Base-by-base conservation (phyloP, 202 grass and related monocot species). In the Bolboschoenoplectus hybrid region DNA sequence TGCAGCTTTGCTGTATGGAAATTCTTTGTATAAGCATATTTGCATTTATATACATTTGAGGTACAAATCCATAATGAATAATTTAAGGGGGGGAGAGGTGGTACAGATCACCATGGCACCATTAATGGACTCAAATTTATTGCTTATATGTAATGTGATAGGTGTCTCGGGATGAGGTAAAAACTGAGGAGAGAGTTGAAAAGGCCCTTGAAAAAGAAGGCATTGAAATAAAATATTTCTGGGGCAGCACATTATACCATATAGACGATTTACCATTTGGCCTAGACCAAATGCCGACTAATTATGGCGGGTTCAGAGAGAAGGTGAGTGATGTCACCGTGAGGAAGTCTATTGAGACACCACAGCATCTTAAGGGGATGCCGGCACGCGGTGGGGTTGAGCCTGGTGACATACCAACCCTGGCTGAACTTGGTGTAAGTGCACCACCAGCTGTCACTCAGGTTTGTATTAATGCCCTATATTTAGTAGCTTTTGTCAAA, bases 191-290 rank as follows among this genome's bases (percentile, higher is more conserved):
- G 40, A 91, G 62, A 63, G 93, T 98, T 67, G 85, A 60, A 41
- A 90, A 96, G 87, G 97, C 92, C 35, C 84, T 92, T 65, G 89
- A 98, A 88, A 92, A 91, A 83, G 91, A 98, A 56, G 93, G 97
- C 32, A 66, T 96, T 39, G 87, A 98, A 74, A 85, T 98, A 49
- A 98, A 98, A 85, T 98, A 96, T 86, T 96, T 98, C 86, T 98
- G 93, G 97, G 96, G 93, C 60, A 96, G 93, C 87, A 98, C 93
- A 38, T 82, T 98, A 70, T 94, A 94, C 83, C 93, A 98, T 63
- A 44, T 98, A 61, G 97, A 98, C 2, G 93, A 96, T 65, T 89
- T 98, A 32, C 93, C 93, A 13, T 98, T 96, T 62, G 71, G 46
- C 61, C 84, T 96, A 44, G 75, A 92, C 32, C 90, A 92, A 66